phyloP scores from a whole-genome alignment of 306 rosid genomes.

The Vigna reflexopilosa region DNA sequence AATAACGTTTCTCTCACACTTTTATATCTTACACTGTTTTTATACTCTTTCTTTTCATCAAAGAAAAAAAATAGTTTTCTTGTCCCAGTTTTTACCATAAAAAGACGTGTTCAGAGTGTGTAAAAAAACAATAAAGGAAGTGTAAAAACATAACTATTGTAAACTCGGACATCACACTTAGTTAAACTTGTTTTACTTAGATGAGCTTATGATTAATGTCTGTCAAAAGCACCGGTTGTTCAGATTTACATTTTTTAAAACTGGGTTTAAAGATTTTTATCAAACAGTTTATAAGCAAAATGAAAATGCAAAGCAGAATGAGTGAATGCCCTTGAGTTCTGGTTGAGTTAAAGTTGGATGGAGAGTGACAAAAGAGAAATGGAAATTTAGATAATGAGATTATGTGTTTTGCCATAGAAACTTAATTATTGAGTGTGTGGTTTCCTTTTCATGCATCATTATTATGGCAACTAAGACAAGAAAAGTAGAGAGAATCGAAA shows the following conservation, averaged over 20 bases:
- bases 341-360: slow-evolving; percentile 14
- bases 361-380: slow-evolving; percentile 8
- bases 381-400: slow-evolving; percentile 14
- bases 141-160: no score
- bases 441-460: slow-evolving; percentile 38
- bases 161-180: no score
- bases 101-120: neutral
- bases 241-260: no score
- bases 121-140: no score
- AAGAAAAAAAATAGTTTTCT: neutral
- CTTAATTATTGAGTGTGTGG: slow-evolving; percentile 25
- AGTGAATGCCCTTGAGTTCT: no score
- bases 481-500: slow-evolving; percentile 28
- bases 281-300: no score
- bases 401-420: neutral
- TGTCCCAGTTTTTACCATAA: neutral
- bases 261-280: no score
- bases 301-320: no score
- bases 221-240: no score
- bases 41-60: neutral
- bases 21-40: neutral
- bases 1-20: neutral
- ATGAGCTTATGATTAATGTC: no score
- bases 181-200: no score
- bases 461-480: slow-evolving; percentile 31